Conservation (phyloP, 2,329 filamentous ascomycete species). For the Trichothecium sympodiale region DNA sequence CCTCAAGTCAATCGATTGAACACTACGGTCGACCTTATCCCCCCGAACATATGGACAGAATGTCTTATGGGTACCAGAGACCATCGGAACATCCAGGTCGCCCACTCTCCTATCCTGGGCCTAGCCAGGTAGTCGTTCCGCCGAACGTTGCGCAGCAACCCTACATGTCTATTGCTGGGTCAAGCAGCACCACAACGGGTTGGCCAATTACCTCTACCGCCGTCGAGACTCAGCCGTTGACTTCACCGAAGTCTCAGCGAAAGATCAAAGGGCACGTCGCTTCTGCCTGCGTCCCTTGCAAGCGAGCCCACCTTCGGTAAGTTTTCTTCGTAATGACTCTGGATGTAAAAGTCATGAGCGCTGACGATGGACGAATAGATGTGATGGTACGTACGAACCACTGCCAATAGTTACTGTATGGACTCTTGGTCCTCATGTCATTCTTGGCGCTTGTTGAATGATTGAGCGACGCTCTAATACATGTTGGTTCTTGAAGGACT, state of each 20-base stretch:
- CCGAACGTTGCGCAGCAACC: constrained; percentile 10
- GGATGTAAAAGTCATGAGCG: not conserved
- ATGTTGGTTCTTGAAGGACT: too few species aligned
- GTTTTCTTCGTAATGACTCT: constrained; percentile 7
- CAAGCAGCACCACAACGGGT: constrained; percentile 7
- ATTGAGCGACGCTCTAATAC: too few species aligned
- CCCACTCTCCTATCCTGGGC: constrained; percentile 3
- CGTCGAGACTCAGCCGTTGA: constrained; percentile 34
- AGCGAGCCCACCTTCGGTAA: constrained; percentile 67
- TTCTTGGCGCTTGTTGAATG: too few species aligned
- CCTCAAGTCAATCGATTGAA: not conserved
- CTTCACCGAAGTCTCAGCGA: constrained; percentile 49
- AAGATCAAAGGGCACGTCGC: constrained; percentile 74
- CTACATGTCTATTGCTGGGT: constrained; percentile 11
- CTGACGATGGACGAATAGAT: constrained; percentile 26
- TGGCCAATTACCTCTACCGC: constrained; percentile 18
- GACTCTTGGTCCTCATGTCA: too few species aligned
- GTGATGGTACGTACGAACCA: constrained; percentile 54
- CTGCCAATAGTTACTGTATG: too few species aligned
- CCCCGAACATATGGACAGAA: not conserved
- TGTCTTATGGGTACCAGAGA: constrained; percentile 3
- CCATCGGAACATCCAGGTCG: constrained; percentile 1
- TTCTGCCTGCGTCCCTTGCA: constrained; percentile 77
- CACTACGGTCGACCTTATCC: not conserved
- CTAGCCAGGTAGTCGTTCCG: constrained; percentile 1